A percentile compares a stretch with the other conserved stretches of the same genome.
Conservation (phyloP, 495 filamentous ascomycete genomes). For the Ascobolus immersus region DNA sequence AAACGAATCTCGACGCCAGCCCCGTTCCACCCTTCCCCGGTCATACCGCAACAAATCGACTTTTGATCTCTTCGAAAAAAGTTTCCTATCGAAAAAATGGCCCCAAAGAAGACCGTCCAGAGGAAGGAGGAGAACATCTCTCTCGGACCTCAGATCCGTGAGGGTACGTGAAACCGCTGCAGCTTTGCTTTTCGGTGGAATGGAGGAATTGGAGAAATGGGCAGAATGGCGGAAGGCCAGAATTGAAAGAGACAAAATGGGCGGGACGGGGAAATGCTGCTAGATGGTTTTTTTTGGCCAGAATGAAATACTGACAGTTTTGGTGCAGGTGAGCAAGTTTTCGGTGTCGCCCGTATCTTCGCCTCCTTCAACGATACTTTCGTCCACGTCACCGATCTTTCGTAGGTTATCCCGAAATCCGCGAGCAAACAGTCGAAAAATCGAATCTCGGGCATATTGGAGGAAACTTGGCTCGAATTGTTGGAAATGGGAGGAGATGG, state of each 20-base stretch:
- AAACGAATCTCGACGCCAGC: too few species aligned
- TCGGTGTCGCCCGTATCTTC: conserved; percentile 97
- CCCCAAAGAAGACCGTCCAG: conserved; percentile 18
- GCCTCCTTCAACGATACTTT: conserved; percentile 91
- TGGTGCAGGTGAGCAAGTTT: conserved; percentile 88
- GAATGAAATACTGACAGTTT: too few species aligned
- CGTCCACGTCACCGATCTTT: conserved; percentile 97
- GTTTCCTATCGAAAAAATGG: conserved; percentile 11
- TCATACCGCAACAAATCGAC: too few species aligned
- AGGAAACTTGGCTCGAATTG: background rate
- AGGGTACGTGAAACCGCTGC: conserved; percentile 30
- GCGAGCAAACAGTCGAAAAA: too few species aligned
- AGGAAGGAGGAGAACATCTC: conserved; percentile 74
- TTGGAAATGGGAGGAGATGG: background rate
- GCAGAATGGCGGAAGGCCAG: background rate
- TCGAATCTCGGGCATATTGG: background rate
- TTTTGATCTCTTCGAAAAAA: too few species aligned
- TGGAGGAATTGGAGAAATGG: conserved; percentile 1
- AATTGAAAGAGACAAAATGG: background rate
- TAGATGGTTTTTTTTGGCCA: too few species aligned
- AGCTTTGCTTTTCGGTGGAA: background rate
- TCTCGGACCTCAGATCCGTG: conserved; percentile 79
- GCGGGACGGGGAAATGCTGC: too few species aligned
- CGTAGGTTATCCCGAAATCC: conserved; percentile 30
- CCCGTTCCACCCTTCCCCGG: too few species aligned